Evolutionary conservation across 139 green algal genomes (phyloP).

Genomic region (Ettlia oleoabundans): DNA sequence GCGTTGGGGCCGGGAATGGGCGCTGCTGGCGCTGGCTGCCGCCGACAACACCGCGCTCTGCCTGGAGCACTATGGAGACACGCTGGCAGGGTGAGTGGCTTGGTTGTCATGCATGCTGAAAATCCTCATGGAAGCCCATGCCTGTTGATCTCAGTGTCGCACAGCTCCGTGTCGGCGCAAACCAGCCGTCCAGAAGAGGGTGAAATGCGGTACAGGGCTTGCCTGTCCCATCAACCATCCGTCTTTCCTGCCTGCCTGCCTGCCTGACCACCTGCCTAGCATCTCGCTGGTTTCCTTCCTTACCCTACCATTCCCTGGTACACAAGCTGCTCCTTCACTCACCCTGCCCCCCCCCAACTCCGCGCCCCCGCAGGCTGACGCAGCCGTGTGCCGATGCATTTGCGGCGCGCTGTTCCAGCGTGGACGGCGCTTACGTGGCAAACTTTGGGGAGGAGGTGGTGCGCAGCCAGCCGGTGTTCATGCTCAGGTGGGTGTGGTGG

Average conservation of each 20-base stretch:
- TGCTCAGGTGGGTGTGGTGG: slow-evolving; percentile 41
- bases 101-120: too few species aligned
- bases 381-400: slow-evolving; percentile 79
- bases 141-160: background rate
- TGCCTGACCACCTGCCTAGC: too few species aligned
- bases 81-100: slow-evolving; percentile 51
- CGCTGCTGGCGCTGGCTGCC: slow-evolving; percentile 68
- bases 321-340: background rate
- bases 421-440: slow-evolving; percentile 69
- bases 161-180: background rate
- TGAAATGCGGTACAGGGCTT: too few species aligned
- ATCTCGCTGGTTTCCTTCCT: too few species aligned
- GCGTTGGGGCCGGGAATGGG: slow-evolving; percentile 73
- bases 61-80: slow-evolving; percentile 75
- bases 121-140: too few species aligned
- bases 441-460: slow-evolving; percentile 96
- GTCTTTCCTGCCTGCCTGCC: too few species aligned
- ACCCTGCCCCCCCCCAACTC: background rate
- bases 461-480: slow-evolving; percentile 78
- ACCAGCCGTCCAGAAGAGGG: too few species aligned
- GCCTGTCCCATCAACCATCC: too few species aligned
- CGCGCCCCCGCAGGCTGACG: slow-evolving; percentile 48
- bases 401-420: slow-evolving; percentile 44
- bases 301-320: too few species aligned
- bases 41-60: slow-evolving; percentile 67